A percentile compares a stretch with the other conserved stretches of the same genome.
Evolutionary conservation across 768 basidiomycete species (phyloP).

Genomic region (Suillus lakei): DNA sequence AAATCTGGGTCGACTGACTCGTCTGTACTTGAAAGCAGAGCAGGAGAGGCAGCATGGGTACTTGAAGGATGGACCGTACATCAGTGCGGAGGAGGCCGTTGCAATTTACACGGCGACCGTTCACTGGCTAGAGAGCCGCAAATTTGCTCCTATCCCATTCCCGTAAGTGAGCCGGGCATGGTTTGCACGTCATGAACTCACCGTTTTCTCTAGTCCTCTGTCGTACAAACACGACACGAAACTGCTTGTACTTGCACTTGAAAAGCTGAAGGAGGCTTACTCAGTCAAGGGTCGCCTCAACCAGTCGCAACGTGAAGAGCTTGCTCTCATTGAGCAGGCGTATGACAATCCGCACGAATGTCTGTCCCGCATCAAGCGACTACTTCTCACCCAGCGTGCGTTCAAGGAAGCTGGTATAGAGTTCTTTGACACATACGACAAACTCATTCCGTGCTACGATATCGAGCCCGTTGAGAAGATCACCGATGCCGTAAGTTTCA

Average conservation of each 20-base stretch:
- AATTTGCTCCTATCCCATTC: constrained; percentile 99
- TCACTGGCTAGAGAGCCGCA: constrained; percentile 97
- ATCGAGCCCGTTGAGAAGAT: constrained; percentile 99
- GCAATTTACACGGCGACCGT: constrained; percentile 99
- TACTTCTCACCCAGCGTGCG: constrained; percentile 94
- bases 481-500: constrained; percentile 82
- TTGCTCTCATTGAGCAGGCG: constrained; percentile 97
- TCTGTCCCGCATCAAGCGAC: constrained; percentile 95
- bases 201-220: constrained; percentile 60
- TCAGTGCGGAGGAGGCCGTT: constrained; percentile 98
- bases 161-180: constrained; percentile 56
- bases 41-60: constrained; percentile 99
- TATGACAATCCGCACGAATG: constrained; percentile 99
- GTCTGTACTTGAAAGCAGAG: constrained; percentile 97
- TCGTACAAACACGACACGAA: constrained; percentile 99
- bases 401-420: constrained; percentile 99
- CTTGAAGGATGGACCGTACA: constrained; percentile 98
- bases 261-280: constrained; percentile 99
- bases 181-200: constrained; percentile 12
- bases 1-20: constrained; percentile 96
- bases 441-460: constrained; percentile 97
- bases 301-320: constrained; percentile 96
- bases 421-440: constrained; percentile 98
- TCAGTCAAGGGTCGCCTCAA: constrained; percentile 97
- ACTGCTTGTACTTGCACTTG: constrained; percentile 92